Evolutionary conservation across 306 rosid species (phyloP).

Genomic region (Vachellia collinsii): DNA sequence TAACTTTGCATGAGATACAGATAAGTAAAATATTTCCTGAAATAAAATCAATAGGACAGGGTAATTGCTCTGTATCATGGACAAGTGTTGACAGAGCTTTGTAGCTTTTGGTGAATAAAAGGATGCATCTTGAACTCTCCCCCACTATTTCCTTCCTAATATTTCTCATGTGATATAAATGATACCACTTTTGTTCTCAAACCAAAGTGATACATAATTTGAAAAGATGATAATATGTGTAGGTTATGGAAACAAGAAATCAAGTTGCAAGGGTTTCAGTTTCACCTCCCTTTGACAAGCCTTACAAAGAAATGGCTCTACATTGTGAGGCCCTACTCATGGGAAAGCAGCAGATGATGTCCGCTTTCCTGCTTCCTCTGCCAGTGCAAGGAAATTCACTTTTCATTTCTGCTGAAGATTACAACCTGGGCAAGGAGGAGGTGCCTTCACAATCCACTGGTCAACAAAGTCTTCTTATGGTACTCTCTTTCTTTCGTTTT

Average conservation of each 20-base stretch:
- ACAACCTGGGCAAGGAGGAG: conserved; percentile 45
- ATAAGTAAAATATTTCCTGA: conserved; percentile 19
- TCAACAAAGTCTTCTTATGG: conserved; percentile 47
- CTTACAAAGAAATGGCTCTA: conserved; percentile 83
- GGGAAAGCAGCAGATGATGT: conserved; percentile 77
- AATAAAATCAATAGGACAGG: background rate
- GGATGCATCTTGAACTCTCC: background rate
- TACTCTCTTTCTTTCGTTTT: conserved; percentile 39
- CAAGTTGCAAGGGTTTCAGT: conserved; percentile 74
- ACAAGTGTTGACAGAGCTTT: background rate
- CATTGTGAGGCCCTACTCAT: conserved; percentile 73
- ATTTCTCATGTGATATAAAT: background rate
- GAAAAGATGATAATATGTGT: conserved; percentile 28
- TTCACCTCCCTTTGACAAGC: conserved; percentile 66
- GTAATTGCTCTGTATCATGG: background rate
- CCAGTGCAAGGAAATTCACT: conserved; percentile 47
- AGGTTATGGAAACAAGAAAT: conserved; percentile 67
- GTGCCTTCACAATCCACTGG: conserved; percentile 35
- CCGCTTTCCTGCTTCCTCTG: conserved; percentile 53
- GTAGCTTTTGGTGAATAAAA: background rate
- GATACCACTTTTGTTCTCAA: background rate
- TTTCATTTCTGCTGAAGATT: conserved; percentile 36
- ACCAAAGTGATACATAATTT: background rate
- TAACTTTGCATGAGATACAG: conserved; percentile 8
- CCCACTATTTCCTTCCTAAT: background rate